These are phyloP conservation scores for Capsicum pubescens DNA, from an alignment of 257 asterid genomes.

Conservation along the genomic window DNA sequence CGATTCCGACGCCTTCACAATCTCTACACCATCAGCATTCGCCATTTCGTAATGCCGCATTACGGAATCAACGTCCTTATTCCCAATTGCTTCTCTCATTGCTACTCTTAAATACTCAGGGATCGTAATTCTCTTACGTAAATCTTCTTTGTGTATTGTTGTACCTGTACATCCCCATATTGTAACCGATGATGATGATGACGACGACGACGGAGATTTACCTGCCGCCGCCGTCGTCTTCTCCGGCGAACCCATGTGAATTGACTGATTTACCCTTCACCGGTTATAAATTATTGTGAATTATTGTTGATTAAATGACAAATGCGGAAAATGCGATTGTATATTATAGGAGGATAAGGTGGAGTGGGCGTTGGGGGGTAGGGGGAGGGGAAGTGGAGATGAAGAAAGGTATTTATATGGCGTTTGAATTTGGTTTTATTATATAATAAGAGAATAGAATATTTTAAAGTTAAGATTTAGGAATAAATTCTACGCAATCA, in stretches of 20 bases:
- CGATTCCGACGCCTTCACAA: slow-evolving; percentile 55
- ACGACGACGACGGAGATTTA: slow-evolving; percentile 40
- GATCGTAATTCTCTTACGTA: slow-evolving; percentile 61
- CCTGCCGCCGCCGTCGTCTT: slow-evolving; percentile 22
- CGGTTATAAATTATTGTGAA: too few relatives aligned
- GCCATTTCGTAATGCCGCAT: slow-evolving; percentile 49
- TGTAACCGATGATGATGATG: slow-evolving; percentile 50
- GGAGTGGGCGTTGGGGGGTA: not conserved
- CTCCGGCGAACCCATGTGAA: slow-evolving; percentile 45
- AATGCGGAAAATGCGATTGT: not conserved
- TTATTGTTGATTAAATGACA: too few relatives aligned
- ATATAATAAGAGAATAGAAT: not conserved
- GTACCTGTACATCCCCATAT: slow-evolving; percentile 74
- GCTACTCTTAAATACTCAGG: slow-evolving; percentile 84
- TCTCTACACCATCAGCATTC: slow-evolving; percentile 43
- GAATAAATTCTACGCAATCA: too few relatives aligned
- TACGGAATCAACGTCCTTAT: slow-evolving; percentile 54
- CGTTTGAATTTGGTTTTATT: not conserved
- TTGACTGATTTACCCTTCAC: slow-evolving; percentile 22
- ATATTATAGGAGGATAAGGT: not conserved
- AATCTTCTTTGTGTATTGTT: slow-evolving; percentile 68
- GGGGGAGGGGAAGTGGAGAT: not conserved
- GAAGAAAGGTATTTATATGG: slow-evolving; percentile 20
- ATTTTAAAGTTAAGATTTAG: not conserved
- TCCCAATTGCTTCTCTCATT: slow-evolving; percentile 70